Percentiles rank a stretch among this genome's conserved stretches.
Evolutionary conservation across 2,329 filamentous ascomycete species (phyloP).

Genomic region (Thermomyces lanuginosus): DNA sequence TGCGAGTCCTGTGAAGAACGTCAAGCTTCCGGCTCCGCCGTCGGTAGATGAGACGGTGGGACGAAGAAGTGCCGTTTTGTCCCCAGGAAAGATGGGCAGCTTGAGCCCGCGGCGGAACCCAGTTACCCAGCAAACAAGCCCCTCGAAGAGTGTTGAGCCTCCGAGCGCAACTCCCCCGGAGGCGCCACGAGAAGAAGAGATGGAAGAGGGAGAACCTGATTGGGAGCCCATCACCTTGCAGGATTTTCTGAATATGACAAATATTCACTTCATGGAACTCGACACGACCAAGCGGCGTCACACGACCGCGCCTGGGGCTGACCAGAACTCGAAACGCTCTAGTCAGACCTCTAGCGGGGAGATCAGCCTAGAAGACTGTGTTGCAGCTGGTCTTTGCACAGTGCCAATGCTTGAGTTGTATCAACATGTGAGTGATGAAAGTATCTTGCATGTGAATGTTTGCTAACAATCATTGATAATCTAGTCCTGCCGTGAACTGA

Average conservation of each 20-base stretch:
- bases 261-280: constrained; percentile 95
- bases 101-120: constrained; percentile 35
- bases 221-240: constrained; percentile 62
- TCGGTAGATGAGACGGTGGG: constrained; percentile 52
- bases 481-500: constrained; percentile 76
- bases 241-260: constrained; percentile 87
- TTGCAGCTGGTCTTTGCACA: constrained; percentile 79
- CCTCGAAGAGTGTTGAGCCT: constrained; percentile 20
- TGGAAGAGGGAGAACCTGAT: constrained; percentile 30
- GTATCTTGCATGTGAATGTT: constrained; percentile 12
- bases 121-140: constrained; percentile 19
- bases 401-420: constrained; percentile 88
- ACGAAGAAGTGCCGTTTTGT: constrained; percentile 32
- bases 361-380: constrained; percentile 50
- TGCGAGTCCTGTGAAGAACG: constrained; percentile 60
- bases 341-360: constrained; percentile 11
- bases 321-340: constrained; percentile 12
- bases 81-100: constrained; percentile 21
- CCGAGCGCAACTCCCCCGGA: constrained; percentile 29
- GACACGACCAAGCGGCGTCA: constrained; percentile 89
- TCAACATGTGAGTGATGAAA: constrained; percentile 68
- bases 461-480: constrained; percentile 2
- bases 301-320: constrained; percentile 49
- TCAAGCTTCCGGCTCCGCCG: constrained; percentile 52
- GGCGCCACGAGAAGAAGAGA: constrained; percentile 27